Base-by-base conservation (phyloP, 1,284 basidiomycete species). In the Moesziomyces parantarcticus region DNA sequence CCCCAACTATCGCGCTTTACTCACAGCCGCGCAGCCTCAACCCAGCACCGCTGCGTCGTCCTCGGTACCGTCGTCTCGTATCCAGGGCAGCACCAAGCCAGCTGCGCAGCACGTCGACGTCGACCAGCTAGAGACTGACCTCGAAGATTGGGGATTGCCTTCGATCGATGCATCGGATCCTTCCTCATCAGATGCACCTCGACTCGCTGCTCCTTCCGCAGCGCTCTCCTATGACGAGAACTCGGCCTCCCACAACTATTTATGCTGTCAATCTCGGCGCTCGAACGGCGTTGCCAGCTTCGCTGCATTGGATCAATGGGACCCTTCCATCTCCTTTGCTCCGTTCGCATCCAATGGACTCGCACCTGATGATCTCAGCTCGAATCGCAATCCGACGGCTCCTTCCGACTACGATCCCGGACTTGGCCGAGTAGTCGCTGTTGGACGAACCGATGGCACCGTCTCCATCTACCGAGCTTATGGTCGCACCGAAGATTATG, bases 221-320 rank as follows among this genome's bases (percentile, higher is more conserved):
- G 61, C 69, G 3, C 49, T 67, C n/a, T 66, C 69, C 1, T 72
- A 63, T 59, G 69, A 72, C 23, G 69, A 72, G 32, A 72, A 66
- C 36, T 72, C 69, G 2, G 43, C 49, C 5, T 45, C 53, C 2
- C 43, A 44, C 29, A 72, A 51, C 63, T 63, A 49, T 21, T 56
- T 56, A 1, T 51, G 50, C 23, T 40, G 59, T 4, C 44, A 49
- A 21, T 26, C n/a, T 16, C 14, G 20, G 2, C 26, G 16, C 20
- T 16, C 23, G 8, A 6, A 20, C 22, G 7, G n/a, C 39, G 23
- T n/a, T 1, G 10, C 16, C 16, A 21, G 9, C 14, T 14, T 47
- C 25, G 36, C 49, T 13, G 55, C 56, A 2, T n/a, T 67, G 44
- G 63, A 72, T 29, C 59, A 54, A 18, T 72, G 69, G 63, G 69